Evolutionary conservation across 2,329 filamentous ascomycete genomes (phyloP).

Genomic region (Arthroderma sp.): DNA sequence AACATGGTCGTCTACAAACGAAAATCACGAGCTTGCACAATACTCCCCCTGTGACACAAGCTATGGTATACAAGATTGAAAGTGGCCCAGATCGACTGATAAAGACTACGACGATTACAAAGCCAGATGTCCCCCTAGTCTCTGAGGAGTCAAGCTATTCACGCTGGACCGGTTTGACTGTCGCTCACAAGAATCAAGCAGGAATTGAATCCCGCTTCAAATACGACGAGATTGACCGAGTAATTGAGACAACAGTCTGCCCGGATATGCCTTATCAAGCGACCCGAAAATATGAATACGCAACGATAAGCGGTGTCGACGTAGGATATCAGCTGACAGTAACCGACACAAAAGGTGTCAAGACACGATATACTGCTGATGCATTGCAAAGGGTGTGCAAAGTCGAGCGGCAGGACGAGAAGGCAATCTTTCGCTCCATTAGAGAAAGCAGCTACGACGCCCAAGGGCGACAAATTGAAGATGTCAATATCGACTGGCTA

Average conservation of each 20-base stretch:
- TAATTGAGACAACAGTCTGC: not conserved
- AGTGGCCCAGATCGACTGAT: too few species aligned
- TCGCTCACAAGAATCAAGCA: not conserved
- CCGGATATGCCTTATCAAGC: constrained; percentile 3
- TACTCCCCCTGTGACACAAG: too few species aligned
- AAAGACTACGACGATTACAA: too few species aligned
- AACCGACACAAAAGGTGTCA: constrained; percentile 1
- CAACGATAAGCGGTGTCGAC: not conserved
- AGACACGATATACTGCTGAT: constrained; percentile 1
- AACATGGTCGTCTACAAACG: constrained; percentile 1
- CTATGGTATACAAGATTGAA: too few species aligned
- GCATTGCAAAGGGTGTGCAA: constrained; percentile 2
- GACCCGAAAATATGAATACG: not conserved
- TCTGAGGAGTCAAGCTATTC: not conserved
- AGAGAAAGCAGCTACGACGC: constrained; percentile 9
- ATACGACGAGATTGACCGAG: constrained; percentile 2
- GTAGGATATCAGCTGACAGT: not conserved
- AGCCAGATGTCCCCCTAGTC: not conserved
- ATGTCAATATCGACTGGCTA: constrained; percentile 4
- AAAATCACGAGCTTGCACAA: not conserved
- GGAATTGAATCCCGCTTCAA: not conserved
- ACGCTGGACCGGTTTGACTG: not conserved
- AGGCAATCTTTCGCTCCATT: constrained; percentile 1
- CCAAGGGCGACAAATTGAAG: not conserved
- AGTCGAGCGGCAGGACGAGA: constrained; percentile 1